Evolutionary conservation across 805 yeast genomes (phyloP).

Genomic region (Saccharomycopsis capsularis): DNA sequence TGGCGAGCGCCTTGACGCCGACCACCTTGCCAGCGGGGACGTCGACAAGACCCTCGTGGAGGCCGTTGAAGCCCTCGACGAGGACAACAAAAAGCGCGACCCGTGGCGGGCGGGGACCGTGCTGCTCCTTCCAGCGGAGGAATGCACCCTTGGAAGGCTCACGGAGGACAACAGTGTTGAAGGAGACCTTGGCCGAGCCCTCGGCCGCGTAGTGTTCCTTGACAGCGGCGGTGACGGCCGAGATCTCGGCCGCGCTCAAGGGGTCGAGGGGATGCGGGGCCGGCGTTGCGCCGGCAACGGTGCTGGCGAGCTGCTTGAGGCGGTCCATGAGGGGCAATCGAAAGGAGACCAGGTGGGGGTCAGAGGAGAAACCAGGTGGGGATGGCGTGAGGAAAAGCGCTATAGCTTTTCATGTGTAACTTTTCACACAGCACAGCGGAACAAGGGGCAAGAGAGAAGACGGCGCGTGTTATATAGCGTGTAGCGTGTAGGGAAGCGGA

Average conservation of each 20-base stretch:
- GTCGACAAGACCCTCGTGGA: constrained; percentile 67
- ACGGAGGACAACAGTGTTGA: constrained; percentile 63
- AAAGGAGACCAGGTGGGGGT: no score
- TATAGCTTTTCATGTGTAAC: no score
- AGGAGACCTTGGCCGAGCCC: constrained; percentile 40
- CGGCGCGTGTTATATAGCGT: no score
- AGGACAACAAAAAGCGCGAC: constrained; percentile 59
- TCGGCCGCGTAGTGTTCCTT: constrained; percentile 35
- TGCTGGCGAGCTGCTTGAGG: constrained; percentile 52
- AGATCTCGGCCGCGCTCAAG: constrained; percentile 55
- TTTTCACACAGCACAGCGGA: no score
- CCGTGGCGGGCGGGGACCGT: constrained; percentile 60
- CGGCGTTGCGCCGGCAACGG: constrained; percentile 46
- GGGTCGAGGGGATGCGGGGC: constrained; percentile 72
- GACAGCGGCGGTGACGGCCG: constrained; percentile 46
- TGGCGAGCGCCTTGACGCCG: constrained; percentile 43
- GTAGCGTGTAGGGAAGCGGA: no score
- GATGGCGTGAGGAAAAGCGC: no score
- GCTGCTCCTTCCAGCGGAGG: constrained; percentile 57
- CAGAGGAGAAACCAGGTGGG: no score
- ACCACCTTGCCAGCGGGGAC: constrained; percentile 41
- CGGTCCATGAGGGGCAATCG: constrained; percentile 56
- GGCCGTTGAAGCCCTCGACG: constrained; percentile 51
- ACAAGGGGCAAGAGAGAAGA: no score
- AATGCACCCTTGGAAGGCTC: constrained; percentile 64